Conservation (phyloP, 2,329 filamentous ascomycete species). For the Botryotinia calthae region DNA sequence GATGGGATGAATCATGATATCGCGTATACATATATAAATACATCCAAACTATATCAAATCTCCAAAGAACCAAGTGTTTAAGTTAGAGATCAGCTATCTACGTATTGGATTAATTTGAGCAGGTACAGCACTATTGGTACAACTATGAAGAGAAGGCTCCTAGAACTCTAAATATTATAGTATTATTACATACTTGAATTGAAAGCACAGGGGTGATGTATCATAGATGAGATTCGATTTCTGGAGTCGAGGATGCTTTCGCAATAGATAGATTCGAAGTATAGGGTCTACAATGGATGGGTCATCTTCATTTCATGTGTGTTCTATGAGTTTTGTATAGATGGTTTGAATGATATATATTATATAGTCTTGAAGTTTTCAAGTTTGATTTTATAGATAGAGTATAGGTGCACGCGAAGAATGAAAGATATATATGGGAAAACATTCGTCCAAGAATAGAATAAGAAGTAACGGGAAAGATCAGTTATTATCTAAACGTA, state of each 20-base stretch:
- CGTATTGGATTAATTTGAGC: too few species aligned
- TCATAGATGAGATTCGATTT: background rate
- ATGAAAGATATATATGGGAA: too few species aligned
- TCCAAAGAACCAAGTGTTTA: background rate
- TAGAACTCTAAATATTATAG: too few species aligned
- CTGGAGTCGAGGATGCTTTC: too few species aligned
- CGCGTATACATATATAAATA: background rate
- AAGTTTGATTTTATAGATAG: background rate
- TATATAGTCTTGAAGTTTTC: too few species aligned
- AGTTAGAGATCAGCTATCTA: background rate
- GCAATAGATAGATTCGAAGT: too few species aligned
- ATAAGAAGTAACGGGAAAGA: fast-evolving
- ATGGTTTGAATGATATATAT: background rate
- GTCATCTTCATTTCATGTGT: fast-evolving
- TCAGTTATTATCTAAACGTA: background rate
- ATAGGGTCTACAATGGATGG: background rate
- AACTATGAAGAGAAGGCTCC: too few species aligned
- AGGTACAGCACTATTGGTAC: too few species aligned
- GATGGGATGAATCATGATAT: background rate
- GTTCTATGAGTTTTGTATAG: background rate
- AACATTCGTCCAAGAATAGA: background rate
- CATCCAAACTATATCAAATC: fast-evolving
- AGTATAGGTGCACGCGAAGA: background rate
- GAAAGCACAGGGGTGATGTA: too few species aligned
- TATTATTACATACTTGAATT: too few species aligned